Conservation (phyloP, 257 asterid genomes). For the Solanum piurae region DNA sequence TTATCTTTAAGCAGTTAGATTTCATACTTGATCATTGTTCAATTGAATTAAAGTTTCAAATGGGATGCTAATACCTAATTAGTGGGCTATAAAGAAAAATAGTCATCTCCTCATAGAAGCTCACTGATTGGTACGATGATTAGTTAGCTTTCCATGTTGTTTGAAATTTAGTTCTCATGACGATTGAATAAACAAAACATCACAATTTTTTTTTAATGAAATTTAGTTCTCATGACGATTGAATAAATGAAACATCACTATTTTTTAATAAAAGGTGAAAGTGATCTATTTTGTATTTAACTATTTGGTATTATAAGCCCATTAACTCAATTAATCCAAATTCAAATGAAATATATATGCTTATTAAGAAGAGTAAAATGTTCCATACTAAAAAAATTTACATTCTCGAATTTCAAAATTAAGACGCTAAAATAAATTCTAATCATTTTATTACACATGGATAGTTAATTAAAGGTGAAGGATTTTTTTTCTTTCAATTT, state of each 20-base stretch:
- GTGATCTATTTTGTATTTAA: neutral
- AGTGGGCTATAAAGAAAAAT: neutral
- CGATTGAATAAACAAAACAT: neutral
- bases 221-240: neutral
- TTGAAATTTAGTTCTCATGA: neutral
- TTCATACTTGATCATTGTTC: neutral
- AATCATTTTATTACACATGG: neutral
- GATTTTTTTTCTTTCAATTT: neutral
- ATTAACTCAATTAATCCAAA: neutral
- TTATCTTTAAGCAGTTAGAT: neutral
- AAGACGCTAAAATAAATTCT: neutral
- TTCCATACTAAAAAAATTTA: neutral
- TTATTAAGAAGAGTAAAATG: neutral
- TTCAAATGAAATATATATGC: neutral
- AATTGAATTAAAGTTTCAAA: neutral
- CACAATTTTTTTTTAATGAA: neutral
- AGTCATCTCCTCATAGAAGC: neutral
- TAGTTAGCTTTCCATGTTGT: neutral
- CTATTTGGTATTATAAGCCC: neutral
- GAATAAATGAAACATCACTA: neutral
- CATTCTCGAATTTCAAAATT: neutral
- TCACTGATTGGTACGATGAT: neutral
- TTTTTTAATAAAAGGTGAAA: neutral
- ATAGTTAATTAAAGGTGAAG: neutral
- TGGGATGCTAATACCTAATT: neutral